Percentiles rank a stretch among this genome's conserved stretches.
Conservation (phyloP, 176 grass and related monocot species). For the Phyllostachys edulis region DNA sequence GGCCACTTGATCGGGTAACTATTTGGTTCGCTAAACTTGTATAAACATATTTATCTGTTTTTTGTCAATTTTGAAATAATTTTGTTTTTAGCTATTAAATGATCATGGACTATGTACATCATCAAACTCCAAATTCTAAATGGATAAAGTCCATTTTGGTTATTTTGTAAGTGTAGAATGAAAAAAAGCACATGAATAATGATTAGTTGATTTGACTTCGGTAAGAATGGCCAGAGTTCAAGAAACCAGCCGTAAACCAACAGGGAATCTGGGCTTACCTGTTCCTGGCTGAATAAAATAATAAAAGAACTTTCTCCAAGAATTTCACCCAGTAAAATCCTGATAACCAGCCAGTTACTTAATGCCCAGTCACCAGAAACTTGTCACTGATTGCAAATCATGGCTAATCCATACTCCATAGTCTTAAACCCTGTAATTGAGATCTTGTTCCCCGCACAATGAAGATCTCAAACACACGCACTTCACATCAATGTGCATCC, state of each 20-base stretch:
- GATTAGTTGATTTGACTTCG: neutral
- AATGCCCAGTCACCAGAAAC: neutral
- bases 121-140: no score
- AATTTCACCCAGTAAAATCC: neutral
- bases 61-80: no score
- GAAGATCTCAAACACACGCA: neutral
- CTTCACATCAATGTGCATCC: neutral
- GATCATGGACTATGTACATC: no score
- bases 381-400: neutral
- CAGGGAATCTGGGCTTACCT: neutral
- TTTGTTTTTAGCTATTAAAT: no score
- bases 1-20: no score
- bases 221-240: neutral
- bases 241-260: neutral
- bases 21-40: no score
- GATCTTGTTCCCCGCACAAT: neutral
- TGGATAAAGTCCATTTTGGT: no score
- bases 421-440: constrained; percentile 4
- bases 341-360: no score
- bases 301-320: neutral
- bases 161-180: no score
- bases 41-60: no score
- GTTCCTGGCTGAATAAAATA: neutral
- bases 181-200: neutral
- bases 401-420: neutral